Conservation (phyloP, 345 rosid genomes). For the Populus pruinosa region DNA sequence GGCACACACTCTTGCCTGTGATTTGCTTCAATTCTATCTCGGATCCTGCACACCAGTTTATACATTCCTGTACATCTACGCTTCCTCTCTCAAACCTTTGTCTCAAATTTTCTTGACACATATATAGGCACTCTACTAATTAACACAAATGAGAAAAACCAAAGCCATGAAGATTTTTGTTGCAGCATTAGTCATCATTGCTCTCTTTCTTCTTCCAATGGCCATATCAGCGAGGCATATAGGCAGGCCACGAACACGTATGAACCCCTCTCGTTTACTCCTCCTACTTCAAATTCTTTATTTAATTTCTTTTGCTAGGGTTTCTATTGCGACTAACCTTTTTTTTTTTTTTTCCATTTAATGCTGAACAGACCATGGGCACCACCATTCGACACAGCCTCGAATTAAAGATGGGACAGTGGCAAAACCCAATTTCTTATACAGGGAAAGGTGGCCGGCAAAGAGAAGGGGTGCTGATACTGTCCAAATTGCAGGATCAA, state of each 20-base stretch:
- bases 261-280: not conserved
- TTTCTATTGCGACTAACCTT: not conserved
- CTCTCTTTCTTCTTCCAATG: conserved; percentile 29
- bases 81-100: not conserved
- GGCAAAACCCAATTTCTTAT: conserved; percentile 17
- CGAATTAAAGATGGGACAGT: not conserved
- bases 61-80: conserved; percentile 5
- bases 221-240: conserved; percentile 37
- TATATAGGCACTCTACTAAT: too few species aligned
- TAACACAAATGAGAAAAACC: not conserved
- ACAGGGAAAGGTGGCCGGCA: conserved; percentile 10
- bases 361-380: conserved; percentile 29
- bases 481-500: conserved; percentile 75
- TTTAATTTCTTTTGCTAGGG: not conserved
- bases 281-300: not conserved
- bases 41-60: conserved; percentile 14
- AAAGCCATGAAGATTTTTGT: conserved; percentile 37
- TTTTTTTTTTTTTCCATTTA: not conserved
- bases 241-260: conserved; percentile 32
- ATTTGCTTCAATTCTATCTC: conserved; percentile 60
- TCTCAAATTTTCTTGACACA: not conserved
- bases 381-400: conserved; percentile 13
- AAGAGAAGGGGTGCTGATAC: conserved; percentile 47
- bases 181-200: conserved; percentile 22
- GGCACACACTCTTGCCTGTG: conserved; percentile 47